phyloP scores from a whole-genome alignment of 352 stramenopile genomes.

The Bremia lactucae region DNA sequence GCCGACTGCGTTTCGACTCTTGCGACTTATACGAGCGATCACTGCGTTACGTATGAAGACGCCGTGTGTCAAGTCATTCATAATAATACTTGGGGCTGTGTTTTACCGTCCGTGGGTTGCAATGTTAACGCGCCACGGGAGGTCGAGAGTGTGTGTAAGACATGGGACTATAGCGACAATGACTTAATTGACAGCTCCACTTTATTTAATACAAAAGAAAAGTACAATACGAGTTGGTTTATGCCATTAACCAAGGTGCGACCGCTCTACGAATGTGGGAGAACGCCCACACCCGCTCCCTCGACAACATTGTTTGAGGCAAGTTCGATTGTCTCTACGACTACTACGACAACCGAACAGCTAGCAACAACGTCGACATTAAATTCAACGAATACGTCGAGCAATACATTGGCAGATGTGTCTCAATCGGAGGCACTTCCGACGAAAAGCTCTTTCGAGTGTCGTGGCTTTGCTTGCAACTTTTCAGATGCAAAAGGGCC shows the following conservation, averaged over 20 bases:
- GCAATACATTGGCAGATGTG: conserved; percentile 1
- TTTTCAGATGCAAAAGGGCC: background rate
- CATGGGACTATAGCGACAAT: conserved; percentile 23
- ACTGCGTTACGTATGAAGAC: conserved; percentile 28
- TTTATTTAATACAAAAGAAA: conserved; percentile 14
- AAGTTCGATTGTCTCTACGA: background rate
- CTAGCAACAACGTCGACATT: background rate
- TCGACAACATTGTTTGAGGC: conserved; percentile 9
- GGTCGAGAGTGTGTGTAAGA: conserved; percentile 13
- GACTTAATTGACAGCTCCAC: conserved; percentile 10
- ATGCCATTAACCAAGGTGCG: conserved; percentile 16
- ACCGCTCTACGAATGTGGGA: conserved; percentile 17
- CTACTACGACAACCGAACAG: background rate
- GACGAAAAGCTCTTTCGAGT: background rate
- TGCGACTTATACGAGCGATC: conserved; percentile 13
- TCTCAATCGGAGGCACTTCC: conserved; percentile 1
- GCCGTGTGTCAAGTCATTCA: conserved; percentile 25
- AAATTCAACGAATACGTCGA: background rate
- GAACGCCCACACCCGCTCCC: conserved; percentile 16
- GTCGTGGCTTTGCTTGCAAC: conserved; percentile 7
- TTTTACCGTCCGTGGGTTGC: conserved; percentile 31
- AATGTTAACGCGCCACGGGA: background rate
- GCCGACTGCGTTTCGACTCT: conserved; percentile 29
- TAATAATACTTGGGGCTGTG: conserved; percentile 30
- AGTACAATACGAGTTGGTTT: conserved; percentile 27